These are phyloP conservation scores for Venturia pyrina DNA, from an alignment of 2,329 filamentous ascomycete genomes.

Conservation along the genomic window DNA sequence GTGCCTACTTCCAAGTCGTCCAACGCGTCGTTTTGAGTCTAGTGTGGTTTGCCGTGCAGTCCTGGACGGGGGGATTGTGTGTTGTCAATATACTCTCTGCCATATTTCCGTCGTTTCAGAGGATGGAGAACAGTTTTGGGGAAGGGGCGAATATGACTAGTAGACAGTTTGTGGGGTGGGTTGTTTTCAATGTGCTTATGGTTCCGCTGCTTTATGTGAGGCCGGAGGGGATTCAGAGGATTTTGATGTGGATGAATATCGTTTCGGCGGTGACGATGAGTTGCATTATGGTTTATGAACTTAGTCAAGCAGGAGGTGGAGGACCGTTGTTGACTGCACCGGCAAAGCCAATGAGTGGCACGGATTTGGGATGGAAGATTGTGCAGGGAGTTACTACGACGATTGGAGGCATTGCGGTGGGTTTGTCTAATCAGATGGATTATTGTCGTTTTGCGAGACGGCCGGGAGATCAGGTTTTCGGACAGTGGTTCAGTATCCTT, in stretches of 20 bases:
- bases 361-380: slow-evolving; percentile 13
- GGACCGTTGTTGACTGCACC: not conserved
- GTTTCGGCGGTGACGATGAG: not conserved
- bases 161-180: not conserved
- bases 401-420: slow-evolving; percentile 20
- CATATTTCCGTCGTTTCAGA: not conserved
- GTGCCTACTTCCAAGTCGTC: slow-evolving; percentile 29
- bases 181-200: not conserved
- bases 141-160: slow-evolving; percentile 1
- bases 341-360: not conserved
- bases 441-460: slow-evolving; percentile 23
- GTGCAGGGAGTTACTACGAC: slow-evolving; percentile 22
- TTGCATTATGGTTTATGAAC: not conserved
- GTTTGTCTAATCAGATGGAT: slow-evolving; percentile 18
- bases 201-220: not conserved
- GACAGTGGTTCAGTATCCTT: slow-evolving; percentile 17
- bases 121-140: not conserved
- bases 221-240: not conserved
- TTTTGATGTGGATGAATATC: not conserved
- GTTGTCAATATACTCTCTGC: not conserved
- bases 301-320: not conserved
- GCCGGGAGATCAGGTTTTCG: slow-evolving; percentile 21
- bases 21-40: slow-evolving; percentile 32
- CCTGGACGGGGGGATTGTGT: slow-evolving; percentile 25
- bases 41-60: slow-evolving; percentile 31